Base-by-base conservation (phyloP, 805 yeast species). In the Nakazawaea siamensis region DNA sequence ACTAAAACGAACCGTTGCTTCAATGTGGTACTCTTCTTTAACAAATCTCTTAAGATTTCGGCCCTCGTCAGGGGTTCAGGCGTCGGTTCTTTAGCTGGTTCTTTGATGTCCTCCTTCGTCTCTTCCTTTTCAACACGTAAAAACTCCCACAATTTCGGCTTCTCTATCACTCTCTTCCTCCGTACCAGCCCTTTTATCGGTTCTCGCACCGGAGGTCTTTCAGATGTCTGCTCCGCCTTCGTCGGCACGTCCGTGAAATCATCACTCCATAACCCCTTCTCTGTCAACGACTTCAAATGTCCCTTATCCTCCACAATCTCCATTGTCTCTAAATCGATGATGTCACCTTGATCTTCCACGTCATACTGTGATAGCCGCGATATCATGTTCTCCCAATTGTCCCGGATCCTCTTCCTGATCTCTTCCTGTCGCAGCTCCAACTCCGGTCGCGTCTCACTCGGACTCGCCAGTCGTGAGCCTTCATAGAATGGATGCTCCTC, bases 301-400 rank as follows among this genome's bases (percentile, higher is more conserved):
- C 94, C 94, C 34, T 72, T 67, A 46, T 83, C 87, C 21, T 61
- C 69, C 2, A 76, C 52, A 2, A 83, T 68, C 37, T 68, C 62
- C 1, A 90, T 88, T 0, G 86, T 74, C 8, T 51, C 48, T 16
- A 83, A 47, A 49, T 83, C 87, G n/a, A 78, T 56, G 17, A 76
- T 63, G 49, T 78, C 87, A 25, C 82, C 79, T 35, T 75, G 76
- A 13, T 61, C 60, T 4, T 60, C 58, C 23, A 68, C 68, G 33
- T 65, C 65, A 32, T 72, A 65, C 3, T 41, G 37, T 3, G 72
- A 58, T 47, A 77, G 76, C 47, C 69, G 72, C 2, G 62, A 51
- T 6, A 79, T 64, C 19, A 79, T 72, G 11, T 60, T 56, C 16
- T 62, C 57, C 85, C 85, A 78, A 17, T 37, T 37, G 3, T 33